phyloP scores from a whole-genome alignment of 352 stramenopile genomes.

The Globisporangium ultimum region DNA sequence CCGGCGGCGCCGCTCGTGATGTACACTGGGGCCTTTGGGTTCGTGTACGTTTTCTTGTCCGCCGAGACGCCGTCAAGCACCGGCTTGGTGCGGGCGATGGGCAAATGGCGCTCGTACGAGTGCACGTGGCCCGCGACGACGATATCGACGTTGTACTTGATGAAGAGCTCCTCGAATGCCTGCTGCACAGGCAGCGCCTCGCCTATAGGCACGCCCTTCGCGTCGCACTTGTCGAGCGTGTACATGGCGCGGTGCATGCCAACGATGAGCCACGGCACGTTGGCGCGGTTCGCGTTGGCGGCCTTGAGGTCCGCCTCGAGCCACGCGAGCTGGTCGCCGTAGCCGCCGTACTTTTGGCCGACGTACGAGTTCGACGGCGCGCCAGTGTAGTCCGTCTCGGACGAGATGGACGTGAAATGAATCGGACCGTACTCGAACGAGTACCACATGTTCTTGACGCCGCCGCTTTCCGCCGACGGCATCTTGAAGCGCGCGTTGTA shows the following conservation, averaged over 20 bases:
- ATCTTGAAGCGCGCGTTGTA: slow-evolving; percentile 87
- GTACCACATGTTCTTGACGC: slow-evolving; percentile 84
- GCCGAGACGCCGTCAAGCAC: slow-evolving; percentile 45
- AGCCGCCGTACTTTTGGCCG: slow-evolving; percentile 31
- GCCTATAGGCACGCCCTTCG: slow-evolving; percentile 14
- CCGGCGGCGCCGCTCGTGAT: slow-evolving; percentile 59
- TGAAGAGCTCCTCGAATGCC: slow-evolving; percentile 79
- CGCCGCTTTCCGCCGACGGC: slow-evolving; percentile 63
- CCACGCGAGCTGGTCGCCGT: slow-evolving; percentile 49
- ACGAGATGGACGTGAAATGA: slow-evolving; percentile 84
- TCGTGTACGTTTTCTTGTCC: slow-evolving; percentile 52
- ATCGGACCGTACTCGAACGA: slow-evolving; percentile 83
- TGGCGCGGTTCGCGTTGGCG: slow-evolving; percentile 36
- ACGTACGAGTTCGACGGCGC: slow-evolving; percentile 36
- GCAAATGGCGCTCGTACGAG: slow-evolving; percentile 77
- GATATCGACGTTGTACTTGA: slow-evolving; percentile 85
- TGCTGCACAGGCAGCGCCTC: slow-evolving; percentile 33
- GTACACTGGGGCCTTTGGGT: slow-evolving; percentile 62
- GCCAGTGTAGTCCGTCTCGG: slow-evolving; percentile 61
- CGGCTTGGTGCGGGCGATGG: slow-evolving; percentile 37
- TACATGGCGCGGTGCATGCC: slow-evolving; percentile 50
- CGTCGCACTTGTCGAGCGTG: slow-evolving; percentile 15
- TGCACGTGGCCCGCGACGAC: slow-evolving; percentile 85
- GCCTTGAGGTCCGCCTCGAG: slow-evolving; percentile 44
- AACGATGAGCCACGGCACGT: slow-evolving; percentile 49